A percentile compares a stretch with the other conserved stretches of the same genome.
Conservation (phyloP, 169 alveolate species). For the Plasmodium knowlesi region DNA sequence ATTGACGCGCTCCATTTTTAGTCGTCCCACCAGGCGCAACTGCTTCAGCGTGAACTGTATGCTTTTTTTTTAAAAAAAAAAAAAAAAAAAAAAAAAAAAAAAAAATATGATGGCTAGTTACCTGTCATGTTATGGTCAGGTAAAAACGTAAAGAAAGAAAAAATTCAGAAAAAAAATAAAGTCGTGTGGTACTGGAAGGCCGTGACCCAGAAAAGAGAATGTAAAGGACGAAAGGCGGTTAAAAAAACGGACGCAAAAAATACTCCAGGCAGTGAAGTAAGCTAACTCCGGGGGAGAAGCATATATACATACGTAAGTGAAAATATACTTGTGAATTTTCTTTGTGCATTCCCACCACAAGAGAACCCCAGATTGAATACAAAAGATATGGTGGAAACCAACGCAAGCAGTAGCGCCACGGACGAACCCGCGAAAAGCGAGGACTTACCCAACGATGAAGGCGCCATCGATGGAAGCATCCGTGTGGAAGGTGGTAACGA, state of each 20-base stretch:
- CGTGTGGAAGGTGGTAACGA: neutral
- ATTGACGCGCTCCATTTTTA: neutral
- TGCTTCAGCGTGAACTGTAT: neutral
- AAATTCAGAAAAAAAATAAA: neutral
- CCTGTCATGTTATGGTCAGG: slow-evolving; percentile 6
- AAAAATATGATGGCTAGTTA: neutral
- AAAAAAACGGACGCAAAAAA: neutral
- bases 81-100: slow-evolving; percentile 3
- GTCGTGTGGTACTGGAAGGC: neutral
- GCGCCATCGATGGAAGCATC: neutral
- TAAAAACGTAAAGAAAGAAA: neutral
- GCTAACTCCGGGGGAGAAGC: neutral
- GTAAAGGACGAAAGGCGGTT: neutral
- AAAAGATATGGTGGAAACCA: neutral
- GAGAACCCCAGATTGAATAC: neutral
- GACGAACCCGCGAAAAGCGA: neutral
- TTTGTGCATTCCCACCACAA: neutral
- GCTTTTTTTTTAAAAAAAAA: neutral
- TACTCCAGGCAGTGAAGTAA: neutral
- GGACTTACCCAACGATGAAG: slow-evolving; percentile 8
- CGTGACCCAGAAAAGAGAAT: neutral
- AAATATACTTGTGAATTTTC: neutral
- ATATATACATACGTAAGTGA: neutral
- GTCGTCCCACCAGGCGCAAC: neutral
- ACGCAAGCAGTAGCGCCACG: neutral